These are phyloP conservation scores for Dothideomycetes sp. DNA, from an alignment of 2,329 filamentous ascomycete genomes.

Conservation along the genomic window DNA sequence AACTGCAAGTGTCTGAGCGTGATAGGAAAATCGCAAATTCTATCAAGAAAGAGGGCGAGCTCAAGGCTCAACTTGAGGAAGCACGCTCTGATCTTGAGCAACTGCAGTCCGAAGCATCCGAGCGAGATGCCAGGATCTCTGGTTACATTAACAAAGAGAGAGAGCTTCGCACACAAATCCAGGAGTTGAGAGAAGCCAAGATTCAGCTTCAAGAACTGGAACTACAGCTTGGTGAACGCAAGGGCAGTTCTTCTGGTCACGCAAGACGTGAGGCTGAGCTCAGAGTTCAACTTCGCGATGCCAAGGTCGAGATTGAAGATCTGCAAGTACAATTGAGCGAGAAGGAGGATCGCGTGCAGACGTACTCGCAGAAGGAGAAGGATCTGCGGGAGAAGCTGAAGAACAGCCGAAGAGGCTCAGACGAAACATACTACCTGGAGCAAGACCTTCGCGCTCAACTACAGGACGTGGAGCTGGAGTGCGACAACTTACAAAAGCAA, in stretches of 20 bases:
- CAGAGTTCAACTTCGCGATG: conserved; percentile 26
- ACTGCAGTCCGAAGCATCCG: conserved; percentile 49
- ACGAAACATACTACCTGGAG: conserved; percentile 27
- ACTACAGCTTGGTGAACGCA: conserved; percentile 39
- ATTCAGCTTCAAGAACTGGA: conserved; percentile 27
- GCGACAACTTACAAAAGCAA: conserved; percentile 30
- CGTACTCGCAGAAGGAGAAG: conserved; percentile 33
- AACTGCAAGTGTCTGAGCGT: conserved; percentile 61
- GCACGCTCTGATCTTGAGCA: conserved; percentile 33
- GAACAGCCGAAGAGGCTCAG: conserved; percentile 18
- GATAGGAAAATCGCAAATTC: conserved; percentile 55
- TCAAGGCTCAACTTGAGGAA: conserved; percentile 60
- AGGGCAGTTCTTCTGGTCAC: conserved; percentile 27
- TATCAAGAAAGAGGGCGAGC: conserved; percentile 47
- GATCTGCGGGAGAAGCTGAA: conserved; percentile 26
- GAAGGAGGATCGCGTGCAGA: conserved; percentile 31
- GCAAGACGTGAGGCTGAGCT: conserved; percentile 33
- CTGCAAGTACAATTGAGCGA: conserved; percentile 33
- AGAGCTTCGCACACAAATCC: conserved; percentile 29
- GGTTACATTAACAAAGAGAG: conserved; percentile 25
- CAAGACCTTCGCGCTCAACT: conserved; percentile 30
- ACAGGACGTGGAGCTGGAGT: conserved; percentile 32
- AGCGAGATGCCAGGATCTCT: conserved; percentile 23
- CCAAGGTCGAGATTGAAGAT: conserved; percentile 25
- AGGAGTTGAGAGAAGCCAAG: conserved; percentile 24